Percentiles rank a stretch among this genome's conserved stretches.
These are phyloP conservation scores for Chloris gayana DNA, from an alignment of 176 grass and related monocot genomes.

Conservation along the genomic window DNA sequence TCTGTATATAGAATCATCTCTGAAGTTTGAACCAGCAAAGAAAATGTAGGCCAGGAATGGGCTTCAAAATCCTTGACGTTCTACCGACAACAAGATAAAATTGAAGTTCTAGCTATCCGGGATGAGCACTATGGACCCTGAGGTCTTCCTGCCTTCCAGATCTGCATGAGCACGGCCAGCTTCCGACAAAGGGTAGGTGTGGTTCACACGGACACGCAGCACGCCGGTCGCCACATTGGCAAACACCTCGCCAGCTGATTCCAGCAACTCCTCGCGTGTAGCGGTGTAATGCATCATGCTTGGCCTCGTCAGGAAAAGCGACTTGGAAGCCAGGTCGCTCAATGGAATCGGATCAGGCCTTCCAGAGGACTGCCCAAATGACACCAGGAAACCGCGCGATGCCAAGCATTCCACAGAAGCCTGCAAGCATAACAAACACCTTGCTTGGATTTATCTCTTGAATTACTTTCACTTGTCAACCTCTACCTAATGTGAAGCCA, in stretches of 20 bases:
- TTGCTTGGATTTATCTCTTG: background rate
- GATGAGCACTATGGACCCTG: conserved; percentile 67
- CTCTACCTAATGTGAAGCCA: background rate
- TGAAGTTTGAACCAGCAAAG: too few relatives aligned
- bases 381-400: conserved; percentile 54
- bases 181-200: conserved; percentile 59
- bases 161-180: conserved; percentile 59
- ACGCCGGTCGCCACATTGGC: conserved; percentile 52
- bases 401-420: conserved; percentile 63
- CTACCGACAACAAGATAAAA: too few relatives aligned
- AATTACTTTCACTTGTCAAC: background rate
- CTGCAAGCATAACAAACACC: conserved; percentile 34
- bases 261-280: conserved; percentile 63
- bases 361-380: conserved; percentile 74
- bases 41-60: too few relatives aligned
- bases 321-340: conserved; percentile 59
- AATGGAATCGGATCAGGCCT: conserved; percentile 52
- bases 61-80: too few relatives aligned
- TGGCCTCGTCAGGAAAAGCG: conserved; percentile 68
- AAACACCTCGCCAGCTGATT: conserved; percentile 64
- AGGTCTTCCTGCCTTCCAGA: conserved; percentile 65
- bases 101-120: conserved; percentile 40
- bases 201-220: conserved; percentile 57
- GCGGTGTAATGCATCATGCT: conserved; percentile 64
- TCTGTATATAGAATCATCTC: too few relatives aligned